Evolutionary conservation across 441 rosid genomes (phyloP), one percentile per base, ranked within the genome.

Genomic region (Pelargonium fulgidum): DNA sequence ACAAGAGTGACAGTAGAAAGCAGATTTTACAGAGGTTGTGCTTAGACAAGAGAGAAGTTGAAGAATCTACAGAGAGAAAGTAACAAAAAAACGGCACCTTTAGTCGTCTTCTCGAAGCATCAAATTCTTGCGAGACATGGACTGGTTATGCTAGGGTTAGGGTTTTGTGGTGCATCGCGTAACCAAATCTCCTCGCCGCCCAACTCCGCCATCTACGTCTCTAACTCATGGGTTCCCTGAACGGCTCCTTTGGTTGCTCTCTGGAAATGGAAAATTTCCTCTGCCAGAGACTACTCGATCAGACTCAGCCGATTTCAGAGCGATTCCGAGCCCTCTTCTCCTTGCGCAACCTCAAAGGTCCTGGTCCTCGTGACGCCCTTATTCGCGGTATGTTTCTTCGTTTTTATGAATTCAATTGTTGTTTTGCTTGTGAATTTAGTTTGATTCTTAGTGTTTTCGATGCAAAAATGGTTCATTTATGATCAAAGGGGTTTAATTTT

Each of bases 261-360:
- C 68, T 62, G 22, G 75, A 75, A 68, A 68, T 85, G 86, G 98
- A 89, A 82, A 82, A 83, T 29, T 90, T 87, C 70, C 86, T 92
- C 3, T 89, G 96, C 67, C 82, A 84, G 24, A 81, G 89, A 52
- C 74, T 86, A 65, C 78, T 90, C 10, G 98, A 94, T 75, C 78
- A 70, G 41, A 72, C 80, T 45, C 89, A 83, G 65, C 80, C 96
- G 13, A 92, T 94, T 73, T 82, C 93, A 5, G 93, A 89, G 83
- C 85, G 98, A 9, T 89, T 92, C 79, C 78, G 96, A 65, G 96
- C 91, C 33, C 90, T 89, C 75, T 94, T 92, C 84, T 94, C 99
- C 70, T 93, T 90, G 72, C 98, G 99, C 58, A 94, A 92, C 79
- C 86, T 94, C 77, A 89, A 82, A 77, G 99, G 98, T 65, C 72